Evolutionary conservation across 1,139 yeast species (phyloP), one percentile per base, ranked within the genome.

Genomic region (Debaryomyces nepalensis): DNA sequence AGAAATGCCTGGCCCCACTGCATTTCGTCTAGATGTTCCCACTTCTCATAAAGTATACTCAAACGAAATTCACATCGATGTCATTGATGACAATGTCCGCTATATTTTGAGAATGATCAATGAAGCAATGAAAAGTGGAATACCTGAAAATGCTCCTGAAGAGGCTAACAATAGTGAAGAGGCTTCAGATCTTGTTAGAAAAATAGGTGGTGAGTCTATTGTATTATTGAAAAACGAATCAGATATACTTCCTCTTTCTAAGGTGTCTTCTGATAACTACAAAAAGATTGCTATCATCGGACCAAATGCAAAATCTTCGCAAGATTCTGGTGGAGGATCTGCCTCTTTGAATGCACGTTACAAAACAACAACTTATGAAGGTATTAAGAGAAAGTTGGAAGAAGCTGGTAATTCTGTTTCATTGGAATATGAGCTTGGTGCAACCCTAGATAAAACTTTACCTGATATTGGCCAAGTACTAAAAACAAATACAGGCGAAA

Each of bases 1-100:
- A 47, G 85, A 80, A 55, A 79, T 79, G 82, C 85, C 85, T 1
- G 85, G 85, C 19, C 79, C 81, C 4, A 57, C 81, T 21, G 57
- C 66, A 32, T 69, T 69, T 62, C 64, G 84, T 58, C 65, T 68
- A 14, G 47, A 53, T 24, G 63, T 61, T 15, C 57, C 70, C 6
- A 53, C 73, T 8, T 40, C 57, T 11, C 77, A 53, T 38, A 42
- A 45, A 27, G 46, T 54, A 9, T 70, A 48, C 27, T 52, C 64
- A 6, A 61, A 53, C 39, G 72, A 65, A 42, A 34, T 59, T 30
- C 59, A 58, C 43, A 43, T 49, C 18, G 63, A 63, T 30, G 57
- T 61, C 21, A 49, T 66, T 20, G 68, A 79, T 47, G 73, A 64
- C 10, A 67, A 79, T 50, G 81, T 66, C 37, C 59, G 75, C 37